Percentiles rank a stretch among this genome's conserved stretches.
Evolutionary conservation across 176 grass and related monocot species (phyloP).

Genomic region (Triticum timopheevii): DNA sequence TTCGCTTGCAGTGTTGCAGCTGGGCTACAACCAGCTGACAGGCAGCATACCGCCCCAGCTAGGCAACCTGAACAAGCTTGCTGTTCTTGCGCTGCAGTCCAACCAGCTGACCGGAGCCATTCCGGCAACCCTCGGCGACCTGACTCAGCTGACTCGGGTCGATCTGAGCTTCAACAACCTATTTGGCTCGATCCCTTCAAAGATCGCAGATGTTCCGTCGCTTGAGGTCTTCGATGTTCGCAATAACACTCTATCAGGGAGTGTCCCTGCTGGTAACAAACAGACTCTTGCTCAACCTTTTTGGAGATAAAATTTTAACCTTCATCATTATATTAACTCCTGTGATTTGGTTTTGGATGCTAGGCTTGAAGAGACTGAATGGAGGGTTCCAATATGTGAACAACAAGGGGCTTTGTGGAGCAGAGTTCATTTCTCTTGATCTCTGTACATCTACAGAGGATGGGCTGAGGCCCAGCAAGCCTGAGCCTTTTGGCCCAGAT

Average conservation of each 20-base stretch:
- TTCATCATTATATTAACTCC: neutral
- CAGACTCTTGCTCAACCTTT: neutral
- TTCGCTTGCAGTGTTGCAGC: conserved; percentile 75
- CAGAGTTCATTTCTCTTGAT: conserved; percentile 60
- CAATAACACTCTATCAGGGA: conserved; percentile 80
- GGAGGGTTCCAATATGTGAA: conserved; percentile 81
- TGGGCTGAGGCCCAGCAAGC: conserved; percentile 73
- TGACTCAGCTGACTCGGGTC: conserved; percentile 61
- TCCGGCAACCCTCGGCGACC: conserved; percentile 71
- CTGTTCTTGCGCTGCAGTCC: conserved; percentile 76
- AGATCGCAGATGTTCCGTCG: conserved; percentile 57
- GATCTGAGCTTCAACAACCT: conserved; percentile 89
- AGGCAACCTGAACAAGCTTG: conserved; percentile 69
- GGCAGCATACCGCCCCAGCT: conserved; percentile 73
- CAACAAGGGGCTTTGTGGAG: conserved; percentile 83
- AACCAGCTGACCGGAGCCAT: conserved; percentile 89
- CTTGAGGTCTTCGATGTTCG: conserved; percentile 78
- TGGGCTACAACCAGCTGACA: conserved; percentile 82
- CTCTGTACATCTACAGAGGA: conserved; percentile 58
- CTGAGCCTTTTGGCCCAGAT: conserved; percentile 76
- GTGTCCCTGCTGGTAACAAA: conserved; percentile 69
- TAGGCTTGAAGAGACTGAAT: conserved; percentile 67
- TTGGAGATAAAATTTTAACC: neutral
- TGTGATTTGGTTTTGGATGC: conserved; percentile 9
- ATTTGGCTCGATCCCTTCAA: conserved; percentile 84